phyloP scores from a whole-genome alignment of 2,329 filamentous ascomycete genomes.

The Talaromyces islandicus region DNA sequence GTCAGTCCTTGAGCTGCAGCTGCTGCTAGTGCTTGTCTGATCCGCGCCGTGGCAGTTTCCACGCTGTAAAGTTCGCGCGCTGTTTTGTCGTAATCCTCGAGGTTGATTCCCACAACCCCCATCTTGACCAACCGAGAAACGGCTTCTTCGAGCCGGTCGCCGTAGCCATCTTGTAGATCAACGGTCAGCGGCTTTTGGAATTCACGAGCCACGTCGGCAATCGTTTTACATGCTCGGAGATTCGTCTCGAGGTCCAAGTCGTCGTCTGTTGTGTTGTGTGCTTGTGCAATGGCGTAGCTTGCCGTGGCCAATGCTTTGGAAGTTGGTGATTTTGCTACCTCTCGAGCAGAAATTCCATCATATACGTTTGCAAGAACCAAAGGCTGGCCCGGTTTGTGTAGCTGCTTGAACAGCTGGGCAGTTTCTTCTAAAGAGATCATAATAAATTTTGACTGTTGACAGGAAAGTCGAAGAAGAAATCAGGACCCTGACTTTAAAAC shows the following conservation, averaged over 20 bases:
- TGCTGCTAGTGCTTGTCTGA: slow-evolving; percentile 29
- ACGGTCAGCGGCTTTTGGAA: slow-evolving; percentile 46
- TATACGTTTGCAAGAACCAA: neutral
- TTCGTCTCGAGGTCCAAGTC: slow-evolving; percentile 49
- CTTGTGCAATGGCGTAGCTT: slow-evolving; percentile 47
- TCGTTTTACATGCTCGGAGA: slow-evolving; percentile 40
- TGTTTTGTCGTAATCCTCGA: slow-evolving; percentile 48
- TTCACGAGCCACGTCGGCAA: slow-evolving; percentile 38
- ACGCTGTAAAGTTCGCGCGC: slow-evolving; percentile 20
- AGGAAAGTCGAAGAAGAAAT: too few relatives aligned
- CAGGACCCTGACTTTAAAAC: too few relatives aligned
- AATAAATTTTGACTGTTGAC: neutral
- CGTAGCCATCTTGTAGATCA: slow-evolving; percentile 59
- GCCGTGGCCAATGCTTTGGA: slow-evolving; percentile 45
- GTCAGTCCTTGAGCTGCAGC: slow-evolving; percentile 46
- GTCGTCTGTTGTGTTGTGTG: slow-evolving; percentile 41
- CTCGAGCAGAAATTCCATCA: neutral
- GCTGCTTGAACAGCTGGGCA: neutral
- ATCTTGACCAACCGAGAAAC: slow-evolving; percentile 42
- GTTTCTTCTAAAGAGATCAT: neutral
- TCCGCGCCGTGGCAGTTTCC: neutral
- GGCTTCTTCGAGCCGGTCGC: slow-evolving; percentile 39
- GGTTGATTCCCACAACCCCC: slow-evolving; percentile 54
- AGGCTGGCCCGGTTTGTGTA: neutral
- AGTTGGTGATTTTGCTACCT: neutral